Percentiles rank a stretch among this genome's conserved stretches.
Evolutionary conservation across 2,329 filamentous ascomycete genomes (phyloP).

Genomic region (Aspergillus fischeri): DNA sequence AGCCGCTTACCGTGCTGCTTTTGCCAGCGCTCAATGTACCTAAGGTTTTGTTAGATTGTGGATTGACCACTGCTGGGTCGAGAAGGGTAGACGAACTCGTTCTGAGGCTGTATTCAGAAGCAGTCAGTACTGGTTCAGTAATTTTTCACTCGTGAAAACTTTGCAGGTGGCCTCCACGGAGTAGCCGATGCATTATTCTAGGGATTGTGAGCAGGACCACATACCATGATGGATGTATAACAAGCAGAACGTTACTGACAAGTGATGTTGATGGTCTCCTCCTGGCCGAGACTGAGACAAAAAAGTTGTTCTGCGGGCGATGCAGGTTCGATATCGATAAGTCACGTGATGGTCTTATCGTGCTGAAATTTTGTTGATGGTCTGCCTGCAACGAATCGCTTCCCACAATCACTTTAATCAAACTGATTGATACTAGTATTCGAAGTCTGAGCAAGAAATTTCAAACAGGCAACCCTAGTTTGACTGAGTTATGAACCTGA

Average conservation of each 20-base stretch:
- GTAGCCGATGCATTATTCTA: background rate
- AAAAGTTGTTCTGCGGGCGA: slow-evolving; percentile 13
- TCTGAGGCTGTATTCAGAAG: slow-evolving; percentile 32
- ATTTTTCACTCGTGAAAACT: background rate
- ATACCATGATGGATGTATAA: slow-evolving; percentile 29
- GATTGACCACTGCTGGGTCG: slow-evolving; percentile 8
- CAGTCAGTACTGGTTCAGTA: background rate
- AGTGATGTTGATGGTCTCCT: slow-evolving; percentile 23
- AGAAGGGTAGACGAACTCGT: slow-evolving; percentile 37
- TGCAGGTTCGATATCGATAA: slow-evolving; percentile 14
- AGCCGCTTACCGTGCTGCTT: slow-evolving; percentile 61
- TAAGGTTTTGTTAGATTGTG: slow-evolving; percentile 16
- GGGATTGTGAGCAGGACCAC: slow-evolving; percentile 1
- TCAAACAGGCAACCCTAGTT: background rate
- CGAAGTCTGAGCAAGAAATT: background rate
- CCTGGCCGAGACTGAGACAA: slow-evolving; percentile 15
- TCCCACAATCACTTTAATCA: background rate
- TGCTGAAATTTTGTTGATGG: background rate
- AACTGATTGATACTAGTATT: background rate
- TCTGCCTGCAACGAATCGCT: background rate
- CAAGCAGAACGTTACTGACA: slow-evolving; percentile 13
- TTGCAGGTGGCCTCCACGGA: background rate
- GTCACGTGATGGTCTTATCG: slow-evolving; percentile 8
- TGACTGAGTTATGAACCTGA: background rate
- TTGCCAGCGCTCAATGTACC: slow-evolving; percentile 71